phyloP scores from a whole-genome alignment of 2,329 filamentous ascomycete species.

The Lachnellula hyalina region DNA sequence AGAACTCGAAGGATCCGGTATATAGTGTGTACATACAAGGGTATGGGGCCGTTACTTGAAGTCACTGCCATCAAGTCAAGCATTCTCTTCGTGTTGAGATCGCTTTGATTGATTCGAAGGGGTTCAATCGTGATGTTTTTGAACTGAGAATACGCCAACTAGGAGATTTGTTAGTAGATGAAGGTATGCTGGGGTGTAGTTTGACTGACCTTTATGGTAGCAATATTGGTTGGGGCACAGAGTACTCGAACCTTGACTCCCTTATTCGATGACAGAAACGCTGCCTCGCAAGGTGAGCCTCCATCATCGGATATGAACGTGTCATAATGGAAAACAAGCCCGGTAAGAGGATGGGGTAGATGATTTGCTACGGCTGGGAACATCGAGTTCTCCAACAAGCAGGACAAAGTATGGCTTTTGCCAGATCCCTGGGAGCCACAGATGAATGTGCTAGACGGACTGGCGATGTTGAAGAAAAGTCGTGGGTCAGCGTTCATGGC shows the following conservation, averaged over 20 bases:
- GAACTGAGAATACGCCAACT: slow-evolving; percentile 28
- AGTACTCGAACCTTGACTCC: slow-evolving; percentile 45
- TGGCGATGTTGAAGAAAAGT: slow-evolving; percentile 47
- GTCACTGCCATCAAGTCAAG: slow-evolving; percentile 50
- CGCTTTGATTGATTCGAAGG: slow-evolving; percentile 40
- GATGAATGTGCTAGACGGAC: slow-evolving; percentile 54
- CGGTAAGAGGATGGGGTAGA: slow-evolving; percentile 44
- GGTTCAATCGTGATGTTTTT: slow-evolving; percentile 40
- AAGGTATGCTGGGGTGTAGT: neutral
- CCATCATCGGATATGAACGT: slow-evolving; percentile 36
- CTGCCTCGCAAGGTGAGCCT: slow-evolving; percentile 45
- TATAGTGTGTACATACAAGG: slow-evolving; percentile 48
- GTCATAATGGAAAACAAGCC: slow-evolving; percentile 52
- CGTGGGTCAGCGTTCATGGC: slow-evolving; percentile 19
- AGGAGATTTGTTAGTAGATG: neutral
- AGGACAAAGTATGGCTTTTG: slow-evolving; percentile 55
- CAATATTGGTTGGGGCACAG: slow-evolving; percentile 44
- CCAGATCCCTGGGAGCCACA: slow-evolving; percentile 59
- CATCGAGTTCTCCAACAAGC: slow-evolving; percentile 47
- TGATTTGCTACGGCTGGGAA: slow-evolving; percentile 35
- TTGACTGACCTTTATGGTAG: slow-evolving; percentile 32
- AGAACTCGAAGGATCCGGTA: slow-evolving; percentile 46
- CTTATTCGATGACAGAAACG: slow-evolving; percentile 43
- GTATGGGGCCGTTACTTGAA: slow-evolving; percentile 33
- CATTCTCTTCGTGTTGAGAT: slow-evolving; percentile 49